Percentiles rank a stretch among this genome's conserved stretches.
phyloP scores from a whole-genome alignment of 352 stramenopile species.

The Aphanomyces astaci region DNA sequence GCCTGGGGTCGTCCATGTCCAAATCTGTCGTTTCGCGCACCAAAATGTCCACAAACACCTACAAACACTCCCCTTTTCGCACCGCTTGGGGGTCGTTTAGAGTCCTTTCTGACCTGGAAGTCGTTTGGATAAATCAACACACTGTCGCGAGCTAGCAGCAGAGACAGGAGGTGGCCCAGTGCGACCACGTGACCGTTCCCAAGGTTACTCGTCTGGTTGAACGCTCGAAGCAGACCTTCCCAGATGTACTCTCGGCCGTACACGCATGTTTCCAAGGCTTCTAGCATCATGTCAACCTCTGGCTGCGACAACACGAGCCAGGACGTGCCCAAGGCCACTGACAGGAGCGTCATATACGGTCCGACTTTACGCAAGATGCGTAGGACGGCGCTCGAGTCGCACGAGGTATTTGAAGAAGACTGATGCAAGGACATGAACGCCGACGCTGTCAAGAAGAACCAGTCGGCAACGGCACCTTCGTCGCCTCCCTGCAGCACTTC shows the following conservation, averaged over 20 bases:
- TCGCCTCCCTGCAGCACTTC: not conserved
- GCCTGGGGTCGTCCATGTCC: constrained; percentile 7
- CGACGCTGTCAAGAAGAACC: constrained; percentile 1
- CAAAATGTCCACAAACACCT: constrained; percentile 19
- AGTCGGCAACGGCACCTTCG: not conserved
- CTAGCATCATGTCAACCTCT: not conserved
- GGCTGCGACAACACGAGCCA: not conserved
- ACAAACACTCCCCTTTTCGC: too few species aligned
- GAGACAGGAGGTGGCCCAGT: not conserved
- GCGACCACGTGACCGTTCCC: not conserved
- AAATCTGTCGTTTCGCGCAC: constrained; percentile 16
- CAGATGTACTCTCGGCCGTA: constrained; percentile 16
- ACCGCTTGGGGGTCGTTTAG: too few species aligned
- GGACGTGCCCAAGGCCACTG: not conserved
- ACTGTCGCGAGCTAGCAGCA: not conserved
- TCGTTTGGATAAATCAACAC: constrained; percentile 7
- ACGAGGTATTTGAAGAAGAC: too few species aligned
- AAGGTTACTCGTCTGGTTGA: constrained; percentile 11
- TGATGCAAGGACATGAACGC: not conserved
- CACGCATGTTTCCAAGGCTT: not conserved
- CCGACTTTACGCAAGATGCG: constrained; percentile 3
- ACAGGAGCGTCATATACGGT: constrained; percentile 5
- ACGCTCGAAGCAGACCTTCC: constrained; percentile 16
- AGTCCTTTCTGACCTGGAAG: not conserved
- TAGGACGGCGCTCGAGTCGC: constrained; percentile 5